phyloP scores from a whole-genome alignment of 108 stramenopile species.

The Epipyxis sp. region DNA sequence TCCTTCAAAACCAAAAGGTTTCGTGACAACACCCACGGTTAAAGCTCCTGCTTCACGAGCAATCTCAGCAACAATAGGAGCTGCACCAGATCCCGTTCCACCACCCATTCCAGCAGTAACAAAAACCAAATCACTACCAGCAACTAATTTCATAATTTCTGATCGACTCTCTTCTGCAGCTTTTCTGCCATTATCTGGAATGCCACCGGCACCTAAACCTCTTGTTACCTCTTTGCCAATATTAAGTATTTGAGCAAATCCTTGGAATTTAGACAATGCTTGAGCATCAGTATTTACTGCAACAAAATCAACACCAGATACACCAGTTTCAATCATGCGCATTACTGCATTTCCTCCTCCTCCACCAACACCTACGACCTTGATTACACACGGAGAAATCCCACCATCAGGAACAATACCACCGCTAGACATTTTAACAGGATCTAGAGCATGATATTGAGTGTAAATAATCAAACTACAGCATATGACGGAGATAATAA shows the following conservation, averaged over 20 bases:
- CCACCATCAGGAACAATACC: slow-evolving; percentile 10
- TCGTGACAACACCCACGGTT: slow-evolving; percentile 72
- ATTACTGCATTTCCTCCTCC: slow-evolving; percentile 59
- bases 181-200: slow-evolving; percentile 71
- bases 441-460: no score
- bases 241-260: slow-evolving; percentile 52
- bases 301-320: slow-evolving; percentile 81
- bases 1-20: slow-evolving; percentile 88
- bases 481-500: no score
- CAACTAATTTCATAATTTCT: slow-evolving; percentile 67
- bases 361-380: slow-evolving; percentile 72
- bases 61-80: slow-evolving; percentile 72
- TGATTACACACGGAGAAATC: slow-evolving; percentile 16
- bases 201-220: slow-evolving; percentile 80
- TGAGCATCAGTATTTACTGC: slow-evolving; percentile 83
- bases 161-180: slow-evolving; percentile 75
- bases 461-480: no score
- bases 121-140: slow-evolving; percentile 78
- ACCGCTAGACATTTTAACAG: no score
- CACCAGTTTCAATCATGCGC: slow-evolving; percentile 71
- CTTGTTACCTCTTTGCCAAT: slow-evolving; percentile 77
- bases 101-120: slow-evolving; percentile 82
- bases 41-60: slow-evolving; percentile 38
- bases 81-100: slow-evolving; percentile 79
- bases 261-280: slow-evolving; percentile 49